A percentile compares a stretch with the other conserved stretches of the same genome.
phyloP scores from a whole-genome alignment of 1,284 basidiomycete species.

The Ganoderma boninense region DNA sequence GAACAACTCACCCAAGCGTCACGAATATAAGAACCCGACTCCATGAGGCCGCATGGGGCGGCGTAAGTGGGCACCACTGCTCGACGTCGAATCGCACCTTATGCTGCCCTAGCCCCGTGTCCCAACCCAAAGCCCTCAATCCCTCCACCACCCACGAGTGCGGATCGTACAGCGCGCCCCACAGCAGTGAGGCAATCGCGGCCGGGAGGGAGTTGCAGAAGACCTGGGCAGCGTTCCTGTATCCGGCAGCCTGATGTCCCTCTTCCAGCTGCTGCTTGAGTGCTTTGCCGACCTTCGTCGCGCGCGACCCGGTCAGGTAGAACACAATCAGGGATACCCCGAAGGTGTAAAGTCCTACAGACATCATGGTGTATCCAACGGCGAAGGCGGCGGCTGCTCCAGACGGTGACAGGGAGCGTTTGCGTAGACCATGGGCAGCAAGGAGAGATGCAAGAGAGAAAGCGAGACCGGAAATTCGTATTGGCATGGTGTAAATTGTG shows the following conservation, averaged over 20 bases:
- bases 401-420: constrained; percentile 69
- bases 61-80: constrained; percentile 64
- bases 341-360: constrained; percentile 69
- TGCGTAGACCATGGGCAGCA: constrained; percentile 58
- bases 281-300: constrained; percentile 83
- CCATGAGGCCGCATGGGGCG: constrained; percentile 50
- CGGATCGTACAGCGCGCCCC: constrained; percentile 68
- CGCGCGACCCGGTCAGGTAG: constrained; percentile 83
- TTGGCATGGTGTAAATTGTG: background rate
- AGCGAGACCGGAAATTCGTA: background rate
- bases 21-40: constrained; percentile 71
- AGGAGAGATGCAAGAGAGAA: constrained; percentile 51
- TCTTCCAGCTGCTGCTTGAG: constrained; percentile 84
- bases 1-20: constrained; percentile 68
- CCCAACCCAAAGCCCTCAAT: constrained; percentile 26
- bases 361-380: constrained; percentile 74
- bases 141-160: constrained; percentile 36
- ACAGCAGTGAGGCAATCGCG: constrained; percentile 67
- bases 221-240: constrained; percentile 83
- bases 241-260: constrained; percentile 73
- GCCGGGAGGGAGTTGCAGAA: constrained; percentile 83
- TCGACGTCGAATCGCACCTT: constrained; percentile 40
- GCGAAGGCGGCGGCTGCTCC: constrained; percentile 82
- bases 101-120: constrained; percentile 10
- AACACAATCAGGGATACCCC: constrained; percentile 82